phyloP scores from a whole-genome alignment of 345 rosid species.

The Hypericum androsaemum region DNA sequence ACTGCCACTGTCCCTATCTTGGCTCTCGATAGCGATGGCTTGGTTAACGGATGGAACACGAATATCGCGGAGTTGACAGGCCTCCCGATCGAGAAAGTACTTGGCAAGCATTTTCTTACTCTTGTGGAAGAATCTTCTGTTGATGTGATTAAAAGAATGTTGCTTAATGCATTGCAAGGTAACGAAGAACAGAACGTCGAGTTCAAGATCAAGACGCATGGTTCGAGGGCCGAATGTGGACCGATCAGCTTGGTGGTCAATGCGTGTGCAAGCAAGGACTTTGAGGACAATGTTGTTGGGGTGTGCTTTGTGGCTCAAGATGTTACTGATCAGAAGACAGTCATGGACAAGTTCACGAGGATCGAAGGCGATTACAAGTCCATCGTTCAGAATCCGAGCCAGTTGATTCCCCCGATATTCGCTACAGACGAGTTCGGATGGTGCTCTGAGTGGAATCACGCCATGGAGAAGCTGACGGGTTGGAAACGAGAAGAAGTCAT shows the following conservation, averaged over 20 bases:
- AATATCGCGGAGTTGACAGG: constrained; percentile 83
- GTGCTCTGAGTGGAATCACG: constrained; percentile 96
- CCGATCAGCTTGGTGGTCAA: constrained; percentile 83
- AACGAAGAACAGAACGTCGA: constrained; percentile 76
- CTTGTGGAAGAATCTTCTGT: constrained; percentile 79
- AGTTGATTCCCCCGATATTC: constrained; percentile 86
- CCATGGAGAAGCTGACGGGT: constrained; percentile 76
- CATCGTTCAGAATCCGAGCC: constrained; percentile 84
- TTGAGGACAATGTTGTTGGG: constrained; percentile 72
- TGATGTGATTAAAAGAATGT: constrained; percentile 50
- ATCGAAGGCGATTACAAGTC: constrained; percentile 96
- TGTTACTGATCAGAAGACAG: constrained; percentile 76
- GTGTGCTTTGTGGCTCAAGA: constrained; percentile 97
- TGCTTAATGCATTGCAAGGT: constrained; percentile 69
- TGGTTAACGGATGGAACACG: constrained; percentile 87
- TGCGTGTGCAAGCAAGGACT: constrained; percentile 87
- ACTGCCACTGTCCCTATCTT: constrained; percentile 85
- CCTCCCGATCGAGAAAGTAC: constrained; percentile 69
- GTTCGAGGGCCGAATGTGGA: constrained; percentile 43
- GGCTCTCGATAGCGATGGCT: constrained; percentile 83
- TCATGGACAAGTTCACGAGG: constrained; percentile 90
- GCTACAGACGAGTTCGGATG: constrained; percentile 88
- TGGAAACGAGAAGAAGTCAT: constrained; percentile 77
- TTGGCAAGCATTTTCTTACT: constrained; percentile 71
- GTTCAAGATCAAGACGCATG: constrained; percentile 79